phyloP scores from a whole-genome alignment of 2,329 filamentous ascomycete species.

The Alternaria triticina region DNA sequence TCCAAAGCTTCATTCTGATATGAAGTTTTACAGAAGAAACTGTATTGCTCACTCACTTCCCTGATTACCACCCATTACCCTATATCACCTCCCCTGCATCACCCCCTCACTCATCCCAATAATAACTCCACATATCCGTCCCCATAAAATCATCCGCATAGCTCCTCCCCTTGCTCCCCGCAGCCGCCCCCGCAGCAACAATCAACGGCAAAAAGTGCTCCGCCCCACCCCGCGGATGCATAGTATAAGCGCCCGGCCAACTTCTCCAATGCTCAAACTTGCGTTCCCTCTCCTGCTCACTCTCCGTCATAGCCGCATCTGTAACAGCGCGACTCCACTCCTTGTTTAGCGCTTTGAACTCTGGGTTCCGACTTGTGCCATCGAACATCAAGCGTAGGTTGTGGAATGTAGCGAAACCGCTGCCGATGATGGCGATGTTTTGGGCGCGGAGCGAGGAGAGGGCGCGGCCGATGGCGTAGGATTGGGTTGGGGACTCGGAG shows the following conservation, averaged over 20 bases:
- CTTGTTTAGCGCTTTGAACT: conserved; percentile 40
- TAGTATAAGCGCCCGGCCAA: conserved; percentile 57
- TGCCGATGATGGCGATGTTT: conserved; percentile 66
- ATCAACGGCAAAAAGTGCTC: conserved; percentile 67
- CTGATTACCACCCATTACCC: neutral
- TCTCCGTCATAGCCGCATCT: conserved; percentile 48
- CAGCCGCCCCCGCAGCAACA: conserved; percentile 61
- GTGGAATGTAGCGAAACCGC: conserved; percentile 65
- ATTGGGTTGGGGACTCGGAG: conserved; percentile 58
- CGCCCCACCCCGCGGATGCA: conserved; percentile 61
- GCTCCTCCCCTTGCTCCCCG: conserved; percentile 49
- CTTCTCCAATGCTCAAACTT: conserved; percentile 57
- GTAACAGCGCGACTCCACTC: conserved; percentile 59
- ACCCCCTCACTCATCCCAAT: conserved; percentile 52
- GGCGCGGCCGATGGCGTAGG: conserved; percentile 62
- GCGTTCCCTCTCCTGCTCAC: conserved; percentile 46
- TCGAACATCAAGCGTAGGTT: conserved; percentile 59
- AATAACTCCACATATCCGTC: conserved; percentile 62
- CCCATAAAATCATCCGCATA: conserved; percentile 60
- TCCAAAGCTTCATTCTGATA: neutral
- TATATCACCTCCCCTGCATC: neutral
- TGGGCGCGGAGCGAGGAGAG: conserved; percentile 57
- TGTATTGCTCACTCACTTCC: neutral
- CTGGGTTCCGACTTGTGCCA: conserved; percentile 30
- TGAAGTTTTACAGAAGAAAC: neutral